Evolutionary conservation across 1,284 basidiomycete genomes (phyloP).

Genomic region (Acaromyces ingoldii): DNA sequence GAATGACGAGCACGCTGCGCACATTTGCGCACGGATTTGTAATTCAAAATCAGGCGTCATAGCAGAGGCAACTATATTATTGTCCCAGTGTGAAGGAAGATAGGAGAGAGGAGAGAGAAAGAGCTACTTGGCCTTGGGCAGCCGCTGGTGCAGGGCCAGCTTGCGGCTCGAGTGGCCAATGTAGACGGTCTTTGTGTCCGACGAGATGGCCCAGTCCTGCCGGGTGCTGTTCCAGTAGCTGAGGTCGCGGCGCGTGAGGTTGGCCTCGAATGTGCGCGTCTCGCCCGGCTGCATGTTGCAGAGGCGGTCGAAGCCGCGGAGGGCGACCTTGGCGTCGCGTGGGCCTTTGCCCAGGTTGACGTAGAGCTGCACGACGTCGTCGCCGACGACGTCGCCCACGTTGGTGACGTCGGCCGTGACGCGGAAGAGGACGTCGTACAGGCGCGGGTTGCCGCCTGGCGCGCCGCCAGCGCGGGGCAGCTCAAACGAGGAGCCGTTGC

Average conservation of each 20-base stretch:
- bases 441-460: background rate
- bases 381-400: constrained; percentile 51
- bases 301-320: constrained; percentile 38
- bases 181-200: constrained; percentile 1
- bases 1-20: too few species aligned
- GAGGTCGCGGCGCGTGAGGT: constrained; percentile 23
- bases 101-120: too few species aligned
- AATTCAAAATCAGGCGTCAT: too few species aligned
- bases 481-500: background rate
- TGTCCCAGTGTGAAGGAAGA: too few species aligned
- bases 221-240: constrained; percentile 16
- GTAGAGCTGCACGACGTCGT: constrained; percentile 55
- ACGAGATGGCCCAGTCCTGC: constrained; percentile 25
- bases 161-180: background rate
- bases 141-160: background rate
- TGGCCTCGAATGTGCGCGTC: constrained; percentile 21
- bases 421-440: constrained; percentile 56
- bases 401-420: constrained; percentile 54
- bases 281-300: constrained; percentile 15
- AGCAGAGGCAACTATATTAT: too few species aligned
- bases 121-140: too few species aligned
- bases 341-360: constrained; percentile 17
- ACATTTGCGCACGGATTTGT: too few species aligned
- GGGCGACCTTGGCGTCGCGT: constrained; percentile 18
- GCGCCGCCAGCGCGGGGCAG: background rate